Percentiles rank a stretch among this genome's conserved stretches.
These are phyloP conservation scores for Quercus glauca DNA, from an alignment of 306 rosid species.

Conservation along the genomic window DNA sequence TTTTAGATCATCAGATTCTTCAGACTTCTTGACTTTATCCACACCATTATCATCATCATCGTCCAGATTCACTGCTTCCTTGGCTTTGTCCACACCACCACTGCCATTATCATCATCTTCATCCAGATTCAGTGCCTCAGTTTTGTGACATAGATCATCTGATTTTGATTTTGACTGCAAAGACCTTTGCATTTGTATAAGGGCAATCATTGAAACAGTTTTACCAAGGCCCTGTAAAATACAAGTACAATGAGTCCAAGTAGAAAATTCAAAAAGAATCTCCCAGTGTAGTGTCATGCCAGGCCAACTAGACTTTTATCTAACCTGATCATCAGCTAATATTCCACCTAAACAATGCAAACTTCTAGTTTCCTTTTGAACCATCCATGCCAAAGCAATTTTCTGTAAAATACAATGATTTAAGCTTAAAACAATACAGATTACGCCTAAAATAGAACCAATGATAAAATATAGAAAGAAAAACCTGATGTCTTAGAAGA, in stretches of 20 bases:
- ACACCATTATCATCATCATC: conserved; percentile 66
- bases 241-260: conserved; percentile 22
- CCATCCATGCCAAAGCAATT: conserved; percentile 97
- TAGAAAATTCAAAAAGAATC: conserved; percentile 2
- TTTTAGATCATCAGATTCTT: conserved; percentile 46
- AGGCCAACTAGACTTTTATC: conserved; percentile 5
- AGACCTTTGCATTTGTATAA: conserved; percentile 74
- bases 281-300: conserved; percentile 1
- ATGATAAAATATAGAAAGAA: conserved; percentile 17
- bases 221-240: conserved; percentile 94
- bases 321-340: conserved; percentile 98
- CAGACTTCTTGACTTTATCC: conserved; percentile 38
- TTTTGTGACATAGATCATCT: conserved; percentile 45
- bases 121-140: conserved; percentile 90
- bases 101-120: conserved; percentile 63
- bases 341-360: conserved; percentile 97
- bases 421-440: conserved; percentile 13
- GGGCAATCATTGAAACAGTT: conserved; percentile 91
- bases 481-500: conserved; percentile 94
- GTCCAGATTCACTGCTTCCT: conserved; percentile 85
- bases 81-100: conserved; percentile 39
- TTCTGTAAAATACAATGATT: conserved; percentile 52
- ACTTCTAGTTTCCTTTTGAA: conserved; percentile 91
- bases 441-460: conserved; percentile 2
- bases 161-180: conserved; percentile 61